Evolutionary conservation across 2,329 filamentous ascomycete genomes (phyloP).

Genomic region (Calonectria montana): DNA sequence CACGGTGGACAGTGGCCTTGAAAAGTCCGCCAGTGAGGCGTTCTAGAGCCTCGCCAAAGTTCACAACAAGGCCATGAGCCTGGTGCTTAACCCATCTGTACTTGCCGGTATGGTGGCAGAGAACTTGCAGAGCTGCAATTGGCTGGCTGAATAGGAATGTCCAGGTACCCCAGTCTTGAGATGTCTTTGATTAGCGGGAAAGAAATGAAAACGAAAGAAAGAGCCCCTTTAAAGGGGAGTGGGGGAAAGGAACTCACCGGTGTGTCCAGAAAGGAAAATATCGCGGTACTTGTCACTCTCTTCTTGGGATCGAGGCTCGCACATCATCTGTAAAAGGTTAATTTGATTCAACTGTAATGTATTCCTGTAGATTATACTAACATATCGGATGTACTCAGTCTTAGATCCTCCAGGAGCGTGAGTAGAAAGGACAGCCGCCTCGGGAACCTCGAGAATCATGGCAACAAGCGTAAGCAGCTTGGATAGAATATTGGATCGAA

Average conservation of each 20-base stretch:
- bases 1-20: constrained; percentile 46
- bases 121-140: constrained; percentile 52
- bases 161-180: constrained; percentile 50
- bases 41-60: constrained; percentile 49
- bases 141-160: constrained; percentile 54
- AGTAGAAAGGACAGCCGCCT: constrained; percentile 49
- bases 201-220: neutral
- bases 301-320: constrained; percentile 47
- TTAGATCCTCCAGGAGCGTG: constrained; percentile 50
- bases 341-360: fast-evolving
- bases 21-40: constrained; percentile 47
- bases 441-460: constrained; percentile 52
- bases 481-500: constrained; percentile 41
- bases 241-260: constrained; percentile 18
- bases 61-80: constrained; percentile 51
- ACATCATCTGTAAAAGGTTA: constrained; percentile 47
- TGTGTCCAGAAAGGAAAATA: constrained; percentile 54
- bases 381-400: constrained; percentile 53
- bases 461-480: constrained; percentile 53
- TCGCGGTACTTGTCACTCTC: constrained; percentile 51
- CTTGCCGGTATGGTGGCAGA: constrained; percentile 45
- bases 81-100: constrained; percentile 53
- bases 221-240: neutral
- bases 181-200: neutral
- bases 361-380: neutral